Base-by-base conservation (phyloP, 768 basidiomycete species). In the Agaricus sinodeliciosus region DNA sequence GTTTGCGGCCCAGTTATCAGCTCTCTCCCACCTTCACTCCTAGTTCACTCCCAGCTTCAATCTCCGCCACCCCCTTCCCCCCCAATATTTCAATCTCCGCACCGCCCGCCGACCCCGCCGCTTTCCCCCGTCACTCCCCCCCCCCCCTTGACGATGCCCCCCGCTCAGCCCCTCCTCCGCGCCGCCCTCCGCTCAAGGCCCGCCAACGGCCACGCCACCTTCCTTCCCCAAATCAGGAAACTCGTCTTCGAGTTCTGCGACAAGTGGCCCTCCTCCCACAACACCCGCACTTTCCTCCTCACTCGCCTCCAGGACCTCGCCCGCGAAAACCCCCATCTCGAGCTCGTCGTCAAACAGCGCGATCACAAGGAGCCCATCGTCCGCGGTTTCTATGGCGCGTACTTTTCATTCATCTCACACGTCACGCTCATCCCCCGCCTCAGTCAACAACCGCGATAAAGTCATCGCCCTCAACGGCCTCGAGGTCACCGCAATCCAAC, bases 161-260 rank as follows among this genome's bases (percentile, higher is more conserved):
- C 39, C 51, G 39, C 46, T 35, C 42, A 48, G 34, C 46, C 46
- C 37, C 55, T 56, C 52, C 26, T 49, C 48, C 63, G 78, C 52
- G 78, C 73, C 34, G 65, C 66, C 45, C 68, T 79, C 27, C 72
- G 77, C 57, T 81, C 90, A 0, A 62, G 65, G 22, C 85, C 85
- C 22, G 78, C 84, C 53, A 92, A 93, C 65, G 90, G 90, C 1
- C 87, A 87, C 63, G 64, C 69, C 40, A 72, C 81, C 1, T 94
- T 87, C 67, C 67, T 90, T 3, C 88, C 91, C 2, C 82, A 82
- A 56, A 74, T 88, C n/a, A 75, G 89, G 51, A 94, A 92, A 63
- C 74, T 95, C 55, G 90, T 95, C 58, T 81, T 95, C 65, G 89
- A 93, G 68, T 94, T 80, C 67, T 92, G 91, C 69, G 84, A 94